A percentile compares a stretch with the other conserved stretches of the same genome.
phyloP scores from a whole-genome alignment of 179 eudicot species.

The Carnegiea gigantea region DNA sequence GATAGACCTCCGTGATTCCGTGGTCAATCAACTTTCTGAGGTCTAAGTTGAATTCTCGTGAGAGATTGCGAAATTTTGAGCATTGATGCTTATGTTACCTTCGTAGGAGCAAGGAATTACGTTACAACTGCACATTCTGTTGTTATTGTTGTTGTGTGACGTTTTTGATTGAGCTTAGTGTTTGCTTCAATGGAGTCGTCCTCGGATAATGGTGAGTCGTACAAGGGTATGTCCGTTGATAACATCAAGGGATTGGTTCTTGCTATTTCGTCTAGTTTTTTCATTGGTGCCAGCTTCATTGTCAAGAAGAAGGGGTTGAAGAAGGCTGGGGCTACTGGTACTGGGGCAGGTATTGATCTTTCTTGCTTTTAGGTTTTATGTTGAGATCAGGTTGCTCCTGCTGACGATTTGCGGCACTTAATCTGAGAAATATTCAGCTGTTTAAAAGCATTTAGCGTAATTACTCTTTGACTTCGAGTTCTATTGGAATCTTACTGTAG shows the following conservation, averaged over 20 bases:
- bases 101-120: neutral
- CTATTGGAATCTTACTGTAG: neutral
- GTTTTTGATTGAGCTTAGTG: neutral
- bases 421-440: neutral
- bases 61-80: neutral
- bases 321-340: constrained; percentile 87
- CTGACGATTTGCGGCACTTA: neutral
- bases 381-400: neutral
- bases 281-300: constrained; percentile 90
- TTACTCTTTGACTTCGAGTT: too few species aligned
- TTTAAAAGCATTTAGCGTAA: neutral
- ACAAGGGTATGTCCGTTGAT: constrained; percentile 82
- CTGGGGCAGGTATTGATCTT: constrained; percentile 62
- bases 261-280: constrained; percentile 82
- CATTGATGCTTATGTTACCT: too few species aligned
- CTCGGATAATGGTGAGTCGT: constrained; percentile 18
- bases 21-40: neutral
- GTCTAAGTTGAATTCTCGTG: neutral
- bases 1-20: constrained; percentile 8
- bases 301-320: constrained; percentile 92
- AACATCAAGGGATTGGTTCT: constrained; percentile 80
- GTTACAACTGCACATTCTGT: neutral
- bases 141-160: neutral
- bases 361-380: neutral
- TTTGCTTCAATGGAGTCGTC: constrained; percentile 7